phyloP scores from a whole-genome alignment of 2,329 filamentous ascomycete genomes.

The Verticillium tricorpus region DNA sequence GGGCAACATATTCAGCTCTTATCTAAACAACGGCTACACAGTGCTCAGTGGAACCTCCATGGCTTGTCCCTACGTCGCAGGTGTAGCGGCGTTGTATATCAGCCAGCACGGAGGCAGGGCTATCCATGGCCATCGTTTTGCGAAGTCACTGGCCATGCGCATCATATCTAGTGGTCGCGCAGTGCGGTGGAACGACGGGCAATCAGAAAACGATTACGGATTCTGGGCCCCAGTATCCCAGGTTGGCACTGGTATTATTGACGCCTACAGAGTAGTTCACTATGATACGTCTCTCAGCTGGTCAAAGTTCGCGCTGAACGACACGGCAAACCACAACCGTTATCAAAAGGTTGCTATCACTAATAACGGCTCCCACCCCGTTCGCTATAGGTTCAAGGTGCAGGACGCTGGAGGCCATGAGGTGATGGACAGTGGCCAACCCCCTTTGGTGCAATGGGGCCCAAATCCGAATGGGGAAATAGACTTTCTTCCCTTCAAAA shows the following conservation, averaged over 20 bases:
- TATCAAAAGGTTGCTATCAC: conserved; percentile 32
- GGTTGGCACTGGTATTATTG: conserved; percentile 42
- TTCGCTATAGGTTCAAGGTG: conserved; percentile 14
- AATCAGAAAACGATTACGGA: conserved; percentile 12
- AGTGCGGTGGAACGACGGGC: conserved; percentile 25
- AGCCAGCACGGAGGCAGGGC: conserved; percentile 34
- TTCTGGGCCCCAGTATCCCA: conserved; percentile 28
- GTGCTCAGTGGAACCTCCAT: conserved; percentile 51
- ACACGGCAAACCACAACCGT: conserved; percentile 37
- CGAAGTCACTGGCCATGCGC: conserved; percentile 16
- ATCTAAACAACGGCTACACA: conserved; percentile 36
- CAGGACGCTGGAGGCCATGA: conserved; percentile 24
- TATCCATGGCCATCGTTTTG: conserved; percentile 26
- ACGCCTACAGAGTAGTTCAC: conserved; percentile 39
- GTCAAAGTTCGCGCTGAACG: conserved; percentile 42
- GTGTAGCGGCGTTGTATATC: conserved; percentile 42
- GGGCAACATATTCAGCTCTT: conserved; percentile 45
- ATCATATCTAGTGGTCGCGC: conserved; percentile 27
- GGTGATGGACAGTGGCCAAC: background rate
- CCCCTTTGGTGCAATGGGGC: conserved; percentile 2
- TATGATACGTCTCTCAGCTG: conserved; percentile 33
- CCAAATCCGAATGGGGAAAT: background rate
- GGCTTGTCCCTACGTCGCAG: conserved; percentile 50
- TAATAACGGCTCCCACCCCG: conserved; percentile 31
- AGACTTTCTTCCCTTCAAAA: background rate